Evolutionary conservation across 768 basidiomycete genomes (phyloP).

Genomic region (Tylopilus balloui): DNA sequence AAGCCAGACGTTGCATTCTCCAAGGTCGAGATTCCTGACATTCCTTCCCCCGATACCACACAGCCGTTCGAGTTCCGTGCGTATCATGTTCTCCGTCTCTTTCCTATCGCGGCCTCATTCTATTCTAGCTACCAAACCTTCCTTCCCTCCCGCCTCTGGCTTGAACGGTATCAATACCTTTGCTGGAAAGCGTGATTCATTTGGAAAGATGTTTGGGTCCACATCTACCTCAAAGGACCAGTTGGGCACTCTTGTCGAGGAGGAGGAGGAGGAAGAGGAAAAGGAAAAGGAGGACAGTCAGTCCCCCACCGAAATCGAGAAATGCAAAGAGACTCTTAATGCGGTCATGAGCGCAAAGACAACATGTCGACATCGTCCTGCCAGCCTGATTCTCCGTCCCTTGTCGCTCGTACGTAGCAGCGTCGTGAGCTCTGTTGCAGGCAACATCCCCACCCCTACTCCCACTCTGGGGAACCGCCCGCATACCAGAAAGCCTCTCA

Average conservation of each 20-base stretch:
- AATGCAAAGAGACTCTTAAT: slow-evolving; percentile 20
- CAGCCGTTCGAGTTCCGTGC: slow-evolving; percentile 64
- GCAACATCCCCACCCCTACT: slow-evolving; percentile 50
- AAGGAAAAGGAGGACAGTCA: slow-evolving; percentile 51
- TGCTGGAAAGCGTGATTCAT: slow-evolving; percentile 73
- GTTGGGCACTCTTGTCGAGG: slow-evolving; percentile 75
- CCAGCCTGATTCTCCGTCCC: slow-evolving; percentile 62
- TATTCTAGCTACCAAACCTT: slow-evolving; percentile 53
- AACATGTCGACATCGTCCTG: slow-evolving; percentile 56
- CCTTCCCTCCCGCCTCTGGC: slow-evolving; percentile 49
- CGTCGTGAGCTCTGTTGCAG: slow-evolving; percentile 33
- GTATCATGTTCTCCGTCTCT: slow-evolving; percentile 28
- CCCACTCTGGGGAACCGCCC: slow-evolving; percentile 47
- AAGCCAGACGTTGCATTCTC: slow-evolving; percentile 65
- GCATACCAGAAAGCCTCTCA: slow-evolving; percentile 35
- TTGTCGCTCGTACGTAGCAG: slow-evolving; percentile 62
- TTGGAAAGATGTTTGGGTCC: slow-evolving; percentile 59
- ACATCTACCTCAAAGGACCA: slow-evolving; percentile 70
- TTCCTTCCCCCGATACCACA: slow-evolving; percentile 54
- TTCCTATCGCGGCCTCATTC: not conserved
- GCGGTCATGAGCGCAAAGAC: slow-evolving; percentile 35
- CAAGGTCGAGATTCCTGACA: slow-evolving; percentile 82
- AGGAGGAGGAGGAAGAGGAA: slow-evolving; percentile 85
- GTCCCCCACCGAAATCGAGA: slow-evolving; percentile 10
- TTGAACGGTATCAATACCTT: slow-evolving; percentile 36